Percentiles rank a stretch among this genome's conserved stretches.
Conservation (phyloP, 2,329 filamentous ascomycete genomes). For the Botrytis pseudocinerea region DNA sequence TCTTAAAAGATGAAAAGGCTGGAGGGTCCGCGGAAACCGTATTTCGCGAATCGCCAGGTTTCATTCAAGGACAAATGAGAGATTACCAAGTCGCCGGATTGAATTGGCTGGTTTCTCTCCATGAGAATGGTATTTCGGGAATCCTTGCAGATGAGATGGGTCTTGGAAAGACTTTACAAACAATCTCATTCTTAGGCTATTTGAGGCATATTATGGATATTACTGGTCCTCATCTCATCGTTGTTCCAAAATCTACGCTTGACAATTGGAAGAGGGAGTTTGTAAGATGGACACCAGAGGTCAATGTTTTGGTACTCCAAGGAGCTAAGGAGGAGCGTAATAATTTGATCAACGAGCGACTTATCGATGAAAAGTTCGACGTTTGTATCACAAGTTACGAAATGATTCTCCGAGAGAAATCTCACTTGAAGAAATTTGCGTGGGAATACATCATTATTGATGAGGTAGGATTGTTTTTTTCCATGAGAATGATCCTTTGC, state of each 20-base stretch:
- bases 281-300: constrained; percentile 88
- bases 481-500: neutral
- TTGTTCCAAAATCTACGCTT: constrained; percentile 93
- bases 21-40: constrained; percentile 84
- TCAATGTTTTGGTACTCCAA: constrained; percentile 90
- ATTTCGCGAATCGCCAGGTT: constrained; percentile 92
- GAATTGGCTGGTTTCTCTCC: constrained; percentile 96
- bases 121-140: constrained; percentile 98
- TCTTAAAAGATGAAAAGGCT: constrained; percentile 81
- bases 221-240: constrained; percentile 85
- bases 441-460: constrained; percentile 99
- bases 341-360: constrained; percentile 80
- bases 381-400: constrained; percentile 99
- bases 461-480: constrained; percentile 52
- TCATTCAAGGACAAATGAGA: constrained; percentile 81
- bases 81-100: constrained; percentile 95
- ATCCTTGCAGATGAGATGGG: constrained; percentile 99
- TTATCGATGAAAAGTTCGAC: constrained; percentile 95
- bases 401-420: constrained; percentile 95
- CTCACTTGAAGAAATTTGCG: constrained; percentile 92
- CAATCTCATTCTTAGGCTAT: constrained; percentile 95
- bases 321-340: constrained; percentile 93
- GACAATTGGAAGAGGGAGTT: constrained; percentile 99
- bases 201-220: constrained; percentile 88
- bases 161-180: constrained; percentile 95